Evolutionary conservation across 164 flowering plant genomes (phyloP).

Genomic region (Taxillus chinensis): DNA sequence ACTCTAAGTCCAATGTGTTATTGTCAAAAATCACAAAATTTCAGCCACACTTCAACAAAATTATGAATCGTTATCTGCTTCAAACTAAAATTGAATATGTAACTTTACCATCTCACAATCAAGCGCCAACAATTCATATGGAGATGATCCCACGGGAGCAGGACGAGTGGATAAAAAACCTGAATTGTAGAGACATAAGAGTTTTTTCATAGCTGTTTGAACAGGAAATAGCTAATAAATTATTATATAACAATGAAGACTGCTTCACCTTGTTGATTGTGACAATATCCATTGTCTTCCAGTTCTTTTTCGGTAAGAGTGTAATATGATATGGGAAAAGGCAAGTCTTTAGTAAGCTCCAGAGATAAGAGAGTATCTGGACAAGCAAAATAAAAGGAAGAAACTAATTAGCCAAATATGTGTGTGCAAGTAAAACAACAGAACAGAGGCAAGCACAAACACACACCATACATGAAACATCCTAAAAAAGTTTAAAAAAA

Average conservation of each 20-base stretch:
- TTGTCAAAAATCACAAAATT: no score
- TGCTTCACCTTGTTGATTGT: conserved; percentile 41
- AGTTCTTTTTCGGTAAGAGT: conserved; percentile 69
- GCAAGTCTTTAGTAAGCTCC: conserved; percentile 34
- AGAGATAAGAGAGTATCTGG: conserved; percentile 9
- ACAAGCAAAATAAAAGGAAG: conserved; percentile 4
- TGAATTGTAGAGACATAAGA: conserved; percentile 19
- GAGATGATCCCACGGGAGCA: conserved; percentile 56
- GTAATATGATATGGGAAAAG: conserved; percentile 80
- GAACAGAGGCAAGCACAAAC: no score
- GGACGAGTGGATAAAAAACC: conserved; percentile 67
- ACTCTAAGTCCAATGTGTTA: no score
- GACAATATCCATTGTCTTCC: conserved; percentile 77
- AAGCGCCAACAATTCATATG: conserved; percentile 65
- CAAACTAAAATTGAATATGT: neutral
- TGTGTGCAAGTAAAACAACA: no score
- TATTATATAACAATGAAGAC: neutral
- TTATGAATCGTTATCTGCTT: no score
- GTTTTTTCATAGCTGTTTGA: neutral
- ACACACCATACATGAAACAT: no score
- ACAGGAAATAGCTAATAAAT: neutral
- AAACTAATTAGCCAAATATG: no score
- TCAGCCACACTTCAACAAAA: no score
- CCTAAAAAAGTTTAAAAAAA: no score
- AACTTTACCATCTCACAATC: conserved; percentile 97